Conservation (phyloP, 768 basidiomycete species). For the Lyophyllum decastes region DNA sequence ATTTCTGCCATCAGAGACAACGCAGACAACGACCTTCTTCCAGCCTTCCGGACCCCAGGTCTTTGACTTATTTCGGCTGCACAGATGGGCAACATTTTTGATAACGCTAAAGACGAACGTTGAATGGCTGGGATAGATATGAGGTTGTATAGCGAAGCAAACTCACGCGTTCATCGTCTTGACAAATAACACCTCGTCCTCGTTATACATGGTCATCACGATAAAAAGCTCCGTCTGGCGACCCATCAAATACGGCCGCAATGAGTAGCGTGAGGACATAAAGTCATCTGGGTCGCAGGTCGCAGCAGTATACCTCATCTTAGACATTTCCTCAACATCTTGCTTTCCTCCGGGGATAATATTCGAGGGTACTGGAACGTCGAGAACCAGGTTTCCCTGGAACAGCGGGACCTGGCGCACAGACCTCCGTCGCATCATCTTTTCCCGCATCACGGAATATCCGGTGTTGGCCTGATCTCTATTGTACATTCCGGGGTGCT, state of each 20-base stretch:
- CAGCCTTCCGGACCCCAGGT: conserved; percentile 88
- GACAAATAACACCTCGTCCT: conserved; percentile 79
- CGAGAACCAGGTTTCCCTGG: conserved; percentile 84
- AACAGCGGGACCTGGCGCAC: conserved; percentile 78
- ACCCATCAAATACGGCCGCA: conserved; percentile 76
- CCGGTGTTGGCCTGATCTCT: conserved; percentile 51
- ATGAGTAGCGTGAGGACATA: conserved; percentile 72
- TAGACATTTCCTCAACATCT: conserved; percentile 72
- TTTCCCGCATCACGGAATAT: conserved; percentile 71
- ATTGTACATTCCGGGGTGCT: conserved; percentile 44
- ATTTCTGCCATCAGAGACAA: conserved; percentile 83
- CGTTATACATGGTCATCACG: conserved; percentile 97
- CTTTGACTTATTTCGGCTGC: conserved; percentile 67
- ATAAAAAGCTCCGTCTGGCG: conserved; percentile 92
- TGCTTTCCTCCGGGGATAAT: conserved; percentile 71
- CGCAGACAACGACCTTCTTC: conserved; percentile 88
- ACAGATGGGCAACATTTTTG: conserved; percentile 84
- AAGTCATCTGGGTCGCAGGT: conserved; percentile 92
- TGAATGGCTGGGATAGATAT: background rate
- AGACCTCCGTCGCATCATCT: conserved; percentile 81
- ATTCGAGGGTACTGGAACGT: conserved; percentile 76
- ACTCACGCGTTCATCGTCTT: conserved; percentile 85
- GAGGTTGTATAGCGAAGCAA: background rate
- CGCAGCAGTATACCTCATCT: conserved; percentile 86
- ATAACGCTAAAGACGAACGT: conserved; percentile 56